Percentiles rank a stretch among this genome's conserved stretches.
Evolutionary conservation across 2,329 filamentous ascomycete species (phyloP).

Genomic region (Aspergillus pseudoviridinutans): DNA sequence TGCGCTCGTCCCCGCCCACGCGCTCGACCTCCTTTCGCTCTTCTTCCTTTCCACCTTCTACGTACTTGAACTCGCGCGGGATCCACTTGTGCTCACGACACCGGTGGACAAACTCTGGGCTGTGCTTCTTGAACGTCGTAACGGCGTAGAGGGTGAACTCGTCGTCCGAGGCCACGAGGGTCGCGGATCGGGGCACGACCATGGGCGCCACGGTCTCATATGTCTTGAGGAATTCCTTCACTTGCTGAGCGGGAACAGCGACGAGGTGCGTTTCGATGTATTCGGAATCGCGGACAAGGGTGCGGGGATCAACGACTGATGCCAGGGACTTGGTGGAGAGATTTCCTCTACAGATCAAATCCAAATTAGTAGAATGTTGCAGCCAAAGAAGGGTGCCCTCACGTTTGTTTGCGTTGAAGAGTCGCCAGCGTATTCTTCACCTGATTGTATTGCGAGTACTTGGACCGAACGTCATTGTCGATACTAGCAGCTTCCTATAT

Average conservation of each 20-base stretch:
- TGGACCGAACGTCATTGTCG: conserved; percentile 92
- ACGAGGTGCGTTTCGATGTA: conserved; percentile 95
- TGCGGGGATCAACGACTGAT: conserved; percentile 75
- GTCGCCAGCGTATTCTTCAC: conserved; percentile 79
- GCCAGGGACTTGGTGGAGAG: conserved; percentile 89
- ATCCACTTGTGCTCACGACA: conserved; percentile 92
- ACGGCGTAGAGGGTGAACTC: conserved; percentile 88
- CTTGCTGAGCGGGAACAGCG: conserved; percentile 72
- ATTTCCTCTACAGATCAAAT: conserved; percentile 63
- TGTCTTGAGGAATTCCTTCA: conserved; percentile 81
- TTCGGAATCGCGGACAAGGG: conserved; percentile 85
- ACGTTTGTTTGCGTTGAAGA: conserved; percentile 85
- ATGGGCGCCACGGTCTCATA: conserved; percentile 88
- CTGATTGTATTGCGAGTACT: conserved; percentile 90
- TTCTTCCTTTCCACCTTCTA: conserved; percentile 82
- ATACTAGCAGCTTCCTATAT: conserved; percentile 78
- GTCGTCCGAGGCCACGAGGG: conserved; percentile 75
- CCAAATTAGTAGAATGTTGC: background rate
- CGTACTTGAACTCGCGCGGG: conserved; percentile 88
- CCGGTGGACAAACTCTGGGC: conserved; percentile 83
- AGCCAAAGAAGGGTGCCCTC: conserved; percentile 27
- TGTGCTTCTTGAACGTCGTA: conserved; percentile 89
- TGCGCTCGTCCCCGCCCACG: conserved; percentile 78
- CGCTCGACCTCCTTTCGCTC: conserved; percentile 83
- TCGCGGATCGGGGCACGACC: conserved; percentile 87